These are phyloP conservation scores for Myochromella boudieri DNA, from an alignment of 768 basidiomycete genomes.

Conservation along the genomic window DNA sequence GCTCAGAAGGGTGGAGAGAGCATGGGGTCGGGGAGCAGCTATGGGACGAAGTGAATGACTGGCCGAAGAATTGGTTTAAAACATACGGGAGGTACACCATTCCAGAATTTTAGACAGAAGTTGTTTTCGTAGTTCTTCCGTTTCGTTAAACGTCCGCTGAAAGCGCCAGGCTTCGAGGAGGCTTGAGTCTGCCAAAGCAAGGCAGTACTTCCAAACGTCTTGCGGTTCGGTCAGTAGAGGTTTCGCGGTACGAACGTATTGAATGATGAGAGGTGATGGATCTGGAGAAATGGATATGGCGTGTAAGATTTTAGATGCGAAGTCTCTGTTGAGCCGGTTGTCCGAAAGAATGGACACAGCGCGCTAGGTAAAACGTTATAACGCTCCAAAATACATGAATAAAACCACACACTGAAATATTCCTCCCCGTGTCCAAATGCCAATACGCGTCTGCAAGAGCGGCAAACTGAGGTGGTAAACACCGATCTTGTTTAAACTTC, in stretches of 20 bases:
- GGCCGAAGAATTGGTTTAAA: background rate
- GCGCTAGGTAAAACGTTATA: conserved; percentile 41
- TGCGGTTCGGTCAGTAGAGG: conserved; percentile 67
- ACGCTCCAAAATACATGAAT: background rate
- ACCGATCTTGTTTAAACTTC: conserved; percentile 48
- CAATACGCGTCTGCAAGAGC: conserved; percentile 84
- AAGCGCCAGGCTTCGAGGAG: conserved; percentile 76
- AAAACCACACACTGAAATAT: conserved; percentile 53
- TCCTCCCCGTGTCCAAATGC: conserved; percentile 71
- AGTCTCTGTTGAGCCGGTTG: conserved; percentile 71
- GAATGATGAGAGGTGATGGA: conserved; percentile 57
- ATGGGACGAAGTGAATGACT: conserved; percentile 1
- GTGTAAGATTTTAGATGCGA: conserved; percentile 75
- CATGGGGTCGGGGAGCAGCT: conserved; percentile 60
- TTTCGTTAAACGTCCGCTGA: conserved; percentile 68
- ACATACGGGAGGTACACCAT: conserved; percentile 73
- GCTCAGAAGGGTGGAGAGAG: conserved; percentile 61
- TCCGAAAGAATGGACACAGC: conserved; percentile 77
- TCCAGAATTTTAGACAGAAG: conserved; percentile 60
- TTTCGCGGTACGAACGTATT: conserved; percentile 75
- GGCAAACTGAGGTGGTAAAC: conserved; percentile 76
- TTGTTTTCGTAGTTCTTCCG: conserved; percentile 47
- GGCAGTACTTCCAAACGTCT: conserved; percentile 68
- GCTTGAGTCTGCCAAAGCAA: conserved; percentile 65
- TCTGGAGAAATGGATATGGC: conserved; percentile 54